Evolutionary conservation across 225 moss, liverwort and hornwort species (phyloP), one percentile per base, ranked within the genome.

Genomic region (Rhytidiadelphus loreus): DNA sequence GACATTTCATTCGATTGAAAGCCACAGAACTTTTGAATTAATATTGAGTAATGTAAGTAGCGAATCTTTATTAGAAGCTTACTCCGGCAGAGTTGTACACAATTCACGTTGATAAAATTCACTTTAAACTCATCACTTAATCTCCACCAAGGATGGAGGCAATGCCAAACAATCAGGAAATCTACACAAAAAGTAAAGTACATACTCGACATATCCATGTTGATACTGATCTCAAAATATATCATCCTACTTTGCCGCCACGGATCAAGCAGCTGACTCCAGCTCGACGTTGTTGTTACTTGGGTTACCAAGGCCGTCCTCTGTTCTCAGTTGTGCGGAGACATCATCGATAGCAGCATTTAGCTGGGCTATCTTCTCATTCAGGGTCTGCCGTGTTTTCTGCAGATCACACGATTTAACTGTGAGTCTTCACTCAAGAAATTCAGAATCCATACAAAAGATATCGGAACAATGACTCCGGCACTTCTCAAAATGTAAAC

Each of bases 341-440:
- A 99, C 97, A 88, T 96, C 93, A 84, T 99, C 98, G 80, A 99
- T 99, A 83, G 98, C 98, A 50, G 98, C 94, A 84, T 99, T 99
- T 55, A 99, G 93, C 92, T 99, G 98, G 37, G 96, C 96, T 89
- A 99, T 99, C 93, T 97, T 97, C 91, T 99, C 97, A 92, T 95
- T 97, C 91, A 99, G 89, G 86, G 92, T 99, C 91, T 96, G 95
- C 90, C 97, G 91, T 81, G 97, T 96, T 90, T 95, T 95, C 96
- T 99, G 93, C 87, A 94, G 73, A 90, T 64, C 78, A 78, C 52
- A 80, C 16, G 50, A 61, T 80, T 56, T 77, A 61, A 76, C 46
- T 39, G 63, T 68, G 16, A 89, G 61, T 86, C 66, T 19, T 85
- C 72, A 85, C 30, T 60, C 44, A 48, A 89, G 55, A 24, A 26